Conservation (phyloP, 1,284 basidiomycete species). For the Salmacisia buchloeana region DNA sequence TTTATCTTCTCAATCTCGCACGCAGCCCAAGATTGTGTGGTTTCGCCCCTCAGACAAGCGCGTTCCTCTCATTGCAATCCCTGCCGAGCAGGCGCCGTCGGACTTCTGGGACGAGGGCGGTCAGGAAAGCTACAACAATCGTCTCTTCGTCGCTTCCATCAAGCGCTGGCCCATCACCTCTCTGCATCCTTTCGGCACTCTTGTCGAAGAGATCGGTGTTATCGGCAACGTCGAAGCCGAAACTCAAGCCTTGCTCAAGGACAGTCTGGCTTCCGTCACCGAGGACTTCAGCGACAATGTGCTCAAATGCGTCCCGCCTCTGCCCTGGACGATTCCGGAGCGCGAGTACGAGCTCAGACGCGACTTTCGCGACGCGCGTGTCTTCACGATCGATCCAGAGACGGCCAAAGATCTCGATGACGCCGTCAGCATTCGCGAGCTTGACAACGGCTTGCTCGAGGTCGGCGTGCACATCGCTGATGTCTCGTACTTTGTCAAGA, state of each 20-base stretch:
- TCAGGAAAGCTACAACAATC: conserved; percentile 74
- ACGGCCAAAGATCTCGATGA: conserved; percentile 89
- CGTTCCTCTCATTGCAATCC: conserved; percentile 96
- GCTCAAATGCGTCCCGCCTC: conserved; percentile 88
- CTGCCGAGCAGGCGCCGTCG: conserved; percentile 85
- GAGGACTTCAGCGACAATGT: conserved; percentile 53
- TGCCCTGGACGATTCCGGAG: conserved; percentile 91
- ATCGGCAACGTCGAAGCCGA: conserved; percentile 97
- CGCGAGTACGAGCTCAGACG: conserved; percentile 78
- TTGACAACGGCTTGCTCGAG: conserved; percentile 83
- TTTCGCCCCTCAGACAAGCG: conserved; percentile 99
- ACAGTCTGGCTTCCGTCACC: conserved; percentile 66
- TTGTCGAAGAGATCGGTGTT: conserved; percentile 96
- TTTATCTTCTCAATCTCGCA: no score
- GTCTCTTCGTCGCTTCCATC: conserved; percentile 94
- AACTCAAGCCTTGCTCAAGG: conserved; percentile 91
- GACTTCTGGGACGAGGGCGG: conserved; percentile 88
- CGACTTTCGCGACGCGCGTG: conserved; percentile 74
- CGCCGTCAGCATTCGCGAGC: conserved; percentile 78
- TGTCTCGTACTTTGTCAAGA: conserved; percentile 88
- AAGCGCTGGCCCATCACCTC: conserved; percentile 84
- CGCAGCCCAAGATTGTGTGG: conserved; percentile 97
- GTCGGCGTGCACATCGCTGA: conserved; percentile 93
- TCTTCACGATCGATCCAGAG: conserved; percentile 90
- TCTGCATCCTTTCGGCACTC: conserved; percentile 94